phyloP scores from a whole-genome alignment of 768 basidiomycete species.

The Asterophora lycoperdoides region DNA sequence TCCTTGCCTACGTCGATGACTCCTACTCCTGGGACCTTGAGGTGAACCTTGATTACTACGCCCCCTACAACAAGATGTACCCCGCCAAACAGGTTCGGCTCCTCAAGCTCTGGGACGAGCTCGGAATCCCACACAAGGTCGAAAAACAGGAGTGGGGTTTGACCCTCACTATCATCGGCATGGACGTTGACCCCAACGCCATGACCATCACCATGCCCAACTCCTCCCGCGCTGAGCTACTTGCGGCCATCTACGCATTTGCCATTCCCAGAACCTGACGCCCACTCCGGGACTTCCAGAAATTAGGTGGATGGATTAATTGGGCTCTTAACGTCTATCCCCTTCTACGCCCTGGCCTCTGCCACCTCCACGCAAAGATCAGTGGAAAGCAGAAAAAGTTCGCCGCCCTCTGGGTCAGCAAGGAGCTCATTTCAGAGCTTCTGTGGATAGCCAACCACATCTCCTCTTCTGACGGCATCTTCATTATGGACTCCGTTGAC shows the following conservation, averaged over 20 bases:
- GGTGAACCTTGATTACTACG: constrained; percentile 23
- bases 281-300: constrained; percentile 1
- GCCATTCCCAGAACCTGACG: neutral
- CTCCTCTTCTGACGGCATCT: constrained; percentile 12
- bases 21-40: constrained; percentile 20
- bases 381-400: constrained; percentile 14
- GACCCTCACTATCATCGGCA: constrained; percentile 35
- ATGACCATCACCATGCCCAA: constrained; percentile 26
- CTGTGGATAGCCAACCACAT: constrained; percentile 26
- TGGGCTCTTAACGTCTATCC: constrained; percentile 32
- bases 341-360: constrained; percentile 24
- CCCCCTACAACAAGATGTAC: too few relatives aligned
- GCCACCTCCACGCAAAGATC: constrained; percentile 28
- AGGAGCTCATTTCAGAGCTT: too few relatives aligned
- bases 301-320: constrained; percentile 33
- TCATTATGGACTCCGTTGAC: constrained; percentile 20
- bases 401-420: constrained; percentile 10
- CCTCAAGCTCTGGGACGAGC: too few relatives aligned
- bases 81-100: too few relatives aligned
- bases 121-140: too few relatives aligned
- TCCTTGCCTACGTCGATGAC: constrained; percentile 32
- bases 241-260: constrained; percentile 10
- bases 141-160: too few relatives aligned
- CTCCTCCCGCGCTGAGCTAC: constrained; percentile 5
- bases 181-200: constrained; percentile 28